Evolutionary conservation across 2,329 filamentous ascomycete genomes (phyloP).

Genomic region (Colletotrichum tropicicola): DNA sequence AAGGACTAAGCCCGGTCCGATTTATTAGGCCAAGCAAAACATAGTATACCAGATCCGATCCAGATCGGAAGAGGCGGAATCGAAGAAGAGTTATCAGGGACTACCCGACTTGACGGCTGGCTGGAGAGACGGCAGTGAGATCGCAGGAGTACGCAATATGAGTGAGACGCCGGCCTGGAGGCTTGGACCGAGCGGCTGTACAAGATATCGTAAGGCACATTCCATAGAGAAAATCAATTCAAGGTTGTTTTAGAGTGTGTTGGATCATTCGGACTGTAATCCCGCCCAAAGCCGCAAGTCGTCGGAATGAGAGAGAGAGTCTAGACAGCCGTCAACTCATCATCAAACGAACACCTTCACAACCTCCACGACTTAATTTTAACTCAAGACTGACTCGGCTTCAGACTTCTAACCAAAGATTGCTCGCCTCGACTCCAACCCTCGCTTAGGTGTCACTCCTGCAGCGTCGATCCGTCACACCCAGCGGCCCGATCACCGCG

Average conservation of each 20-base stretch:
- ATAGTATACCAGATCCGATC: too few species aligned
- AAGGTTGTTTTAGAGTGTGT: constrained; percentile 12
- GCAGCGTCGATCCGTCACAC: constrained; percentile 1
- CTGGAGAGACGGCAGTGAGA: background rate
- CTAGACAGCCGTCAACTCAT: background rate
- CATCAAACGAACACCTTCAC: background rate
- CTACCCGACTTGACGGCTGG: background rate
- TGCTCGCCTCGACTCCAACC: background rate
- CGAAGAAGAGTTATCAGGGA: background rate
- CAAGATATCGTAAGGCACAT: too few species aligned
- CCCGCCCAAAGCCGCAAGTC: background rate
- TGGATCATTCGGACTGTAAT: background rate
- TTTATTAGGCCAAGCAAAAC: too few species aligned
- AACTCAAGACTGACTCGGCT: background rate
- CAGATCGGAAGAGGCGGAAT: too few species aligned
- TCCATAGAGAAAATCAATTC: background rate
- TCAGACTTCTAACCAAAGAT: background rate
- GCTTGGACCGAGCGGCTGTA: background rate
- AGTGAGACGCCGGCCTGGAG: background rate
- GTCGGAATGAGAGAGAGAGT: background rate
- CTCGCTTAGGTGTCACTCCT: background rate
- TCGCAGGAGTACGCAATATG: constrained; percentile 1
- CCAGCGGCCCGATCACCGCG: background rate
- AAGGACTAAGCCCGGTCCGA: too few species aligned
- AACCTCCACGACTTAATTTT: background rate